phyloP scores from a whole-genome alignment of 2,329 filamentous ascomycete genomes.

The Sordariomycetes sp. region DNA sequence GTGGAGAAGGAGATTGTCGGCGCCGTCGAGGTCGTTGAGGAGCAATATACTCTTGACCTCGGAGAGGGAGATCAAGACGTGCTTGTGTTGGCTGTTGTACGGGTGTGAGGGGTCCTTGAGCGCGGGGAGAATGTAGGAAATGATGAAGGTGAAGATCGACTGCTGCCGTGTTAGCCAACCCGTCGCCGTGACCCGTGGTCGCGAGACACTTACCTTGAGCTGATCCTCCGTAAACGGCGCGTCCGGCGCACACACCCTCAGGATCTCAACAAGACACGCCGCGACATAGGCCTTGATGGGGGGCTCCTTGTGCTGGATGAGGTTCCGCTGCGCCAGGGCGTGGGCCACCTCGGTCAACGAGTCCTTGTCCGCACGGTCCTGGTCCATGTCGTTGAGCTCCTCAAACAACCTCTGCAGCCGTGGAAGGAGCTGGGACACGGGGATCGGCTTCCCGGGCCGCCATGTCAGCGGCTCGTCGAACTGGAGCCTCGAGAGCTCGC shows the following conservation, averaged over 20 bases:
- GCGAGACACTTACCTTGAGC: conserved; percentile 53
- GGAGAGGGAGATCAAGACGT: conserved; percentile 75
- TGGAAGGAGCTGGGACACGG: conserved; percentile 67
- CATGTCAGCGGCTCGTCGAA: conserved; percentile 85
- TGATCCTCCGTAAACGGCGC: conserved; percentile 85
- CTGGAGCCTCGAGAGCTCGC: conserved; percentile 34
- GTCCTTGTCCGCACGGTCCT: conserved; percentile 72
- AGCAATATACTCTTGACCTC: conserved; percentile 93
- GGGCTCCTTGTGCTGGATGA: conserved; percentile 83
- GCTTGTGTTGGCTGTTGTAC: conserved; percentile 88
- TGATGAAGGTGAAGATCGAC: conserved; percentile 89
- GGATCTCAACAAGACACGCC: conserved; percentile 83
- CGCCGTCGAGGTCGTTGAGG: conserved; percentile 72
- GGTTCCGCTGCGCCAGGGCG: conserved; percentile 68
- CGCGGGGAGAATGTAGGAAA: conserved; percentile 70
- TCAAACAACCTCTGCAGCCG: conserved; percentile 69
- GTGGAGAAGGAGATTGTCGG: conserved; percentile 64
- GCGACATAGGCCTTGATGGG: conserved; percentile 84
- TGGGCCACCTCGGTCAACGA: conserved; percentile 76
- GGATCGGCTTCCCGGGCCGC: conserved; percentile 81
- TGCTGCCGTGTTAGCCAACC: conserved; percentile 19
- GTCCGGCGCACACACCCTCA: conserved; percentile 85
- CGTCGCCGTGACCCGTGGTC: not conserved
- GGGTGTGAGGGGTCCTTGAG: conserved; percentile 77
- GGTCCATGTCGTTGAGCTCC: conserved; percentile 75